Conservation (phyloP, 164 flowering plant genomes). For the Warburgia ugandensis region DNA sequence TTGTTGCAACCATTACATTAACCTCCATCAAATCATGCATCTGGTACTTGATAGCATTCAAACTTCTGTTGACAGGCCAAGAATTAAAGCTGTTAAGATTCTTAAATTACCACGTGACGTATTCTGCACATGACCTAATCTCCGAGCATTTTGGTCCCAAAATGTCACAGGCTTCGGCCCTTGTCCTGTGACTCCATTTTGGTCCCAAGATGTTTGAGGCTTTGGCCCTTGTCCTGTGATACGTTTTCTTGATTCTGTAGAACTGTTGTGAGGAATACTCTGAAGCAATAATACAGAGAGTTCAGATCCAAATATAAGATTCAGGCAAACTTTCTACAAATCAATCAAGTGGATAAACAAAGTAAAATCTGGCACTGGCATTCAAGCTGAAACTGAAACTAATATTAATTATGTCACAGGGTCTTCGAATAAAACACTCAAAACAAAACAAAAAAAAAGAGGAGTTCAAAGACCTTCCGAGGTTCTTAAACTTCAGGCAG, state of each 20-base stretch:
- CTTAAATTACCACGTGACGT: conserved; percentile 37
- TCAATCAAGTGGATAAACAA: background rate
- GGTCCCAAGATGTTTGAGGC: conserved; percentile 22
- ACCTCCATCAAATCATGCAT: background rate
- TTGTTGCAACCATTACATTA: background rate
- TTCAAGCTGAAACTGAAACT: no score
- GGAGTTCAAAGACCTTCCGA: background rate
- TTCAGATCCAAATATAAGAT: background rate
- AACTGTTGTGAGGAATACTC: conserved; percentile 29
- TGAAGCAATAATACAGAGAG: conserved; percentile 20
- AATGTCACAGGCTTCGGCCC: conserved; percentile 14
- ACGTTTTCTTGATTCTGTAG: conserved; percentile 26
- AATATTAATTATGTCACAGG: no score
- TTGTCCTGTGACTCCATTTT: conserved; percentile 25
- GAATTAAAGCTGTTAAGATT: conserved; percentile 1
- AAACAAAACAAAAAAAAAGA: background rate
- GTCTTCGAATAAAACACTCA: background rate
- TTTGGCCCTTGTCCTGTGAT: conserved; percentile 18
- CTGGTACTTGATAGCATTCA: no score
- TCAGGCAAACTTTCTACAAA: background rate
- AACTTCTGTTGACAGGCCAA: background rate
- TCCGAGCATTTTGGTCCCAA: conserved; percentile 48
- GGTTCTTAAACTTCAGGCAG: no score
- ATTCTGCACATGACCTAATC: conserved; percentile 43
- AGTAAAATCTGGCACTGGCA: no score